Percentiles rank a stretch among this genome's conserved stretches.
phyloP scores from a whole-genome alignment of 2,329 filamentous ascomycete species.

The Calonectria montana region DNA sequence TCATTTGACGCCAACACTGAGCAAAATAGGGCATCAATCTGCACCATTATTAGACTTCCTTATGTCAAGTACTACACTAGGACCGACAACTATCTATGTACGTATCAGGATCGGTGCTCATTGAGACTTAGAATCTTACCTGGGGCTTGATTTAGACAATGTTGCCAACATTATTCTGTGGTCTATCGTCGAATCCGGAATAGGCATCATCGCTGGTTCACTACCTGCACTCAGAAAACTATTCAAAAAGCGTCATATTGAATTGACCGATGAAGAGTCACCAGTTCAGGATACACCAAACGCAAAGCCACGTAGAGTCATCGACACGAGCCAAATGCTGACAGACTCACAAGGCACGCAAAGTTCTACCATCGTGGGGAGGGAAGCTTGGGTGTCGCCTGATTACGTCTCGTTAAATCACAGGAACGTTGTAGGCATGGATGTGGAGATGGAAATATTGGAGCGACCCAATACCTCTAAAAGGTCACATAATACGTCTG shows the following conservation, averaged over 20 bases:
- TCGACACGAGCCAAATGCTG: not conserved
- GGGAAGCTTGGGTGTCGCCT: not conserved
- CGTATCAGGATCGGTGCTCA: not conserved
- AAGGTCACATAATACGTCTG: not conserved
- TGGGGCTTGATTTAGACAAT: constrained; percentile 4
- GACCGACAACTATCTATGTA: constrained; percentile 17
- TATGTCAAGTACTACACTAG: constrained; percentile 22
- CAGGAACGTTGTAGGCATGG: not conserved
- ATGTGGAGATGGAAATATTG: not conserved
- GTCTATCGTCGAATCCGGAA: constrained; percentile 32
- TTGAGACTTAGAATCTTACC: not conserved
- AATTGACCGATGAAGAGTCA: not conserved
- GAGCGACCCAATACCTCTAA: not conserved
- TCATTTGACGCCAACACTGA: not conserved
- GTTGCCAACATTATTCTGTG: constrained; percentile 24
- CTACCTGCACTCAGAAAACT: constrained; percentile 25
- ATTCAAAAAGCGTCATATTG: constrained; percentile 1
- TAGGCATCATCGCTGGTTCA: constrained; percentile 28
- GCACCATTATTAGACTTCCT: constrained; percentile 27
- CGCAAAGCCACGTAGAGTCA: not conserved
- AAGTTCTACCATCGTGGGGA: too few relatives aligned
- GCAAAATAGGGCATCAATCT: constrained; percentile 23
- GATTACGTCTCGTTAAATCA: not conserved
- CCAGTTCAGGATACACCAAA: not conserved
- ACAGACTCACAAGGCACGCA: too few relatives aligned